Evolutionary conservation across 1,284 basidiomycete genomes (phyloP).

Genomic region (Pholiota adiposa): DNA sequence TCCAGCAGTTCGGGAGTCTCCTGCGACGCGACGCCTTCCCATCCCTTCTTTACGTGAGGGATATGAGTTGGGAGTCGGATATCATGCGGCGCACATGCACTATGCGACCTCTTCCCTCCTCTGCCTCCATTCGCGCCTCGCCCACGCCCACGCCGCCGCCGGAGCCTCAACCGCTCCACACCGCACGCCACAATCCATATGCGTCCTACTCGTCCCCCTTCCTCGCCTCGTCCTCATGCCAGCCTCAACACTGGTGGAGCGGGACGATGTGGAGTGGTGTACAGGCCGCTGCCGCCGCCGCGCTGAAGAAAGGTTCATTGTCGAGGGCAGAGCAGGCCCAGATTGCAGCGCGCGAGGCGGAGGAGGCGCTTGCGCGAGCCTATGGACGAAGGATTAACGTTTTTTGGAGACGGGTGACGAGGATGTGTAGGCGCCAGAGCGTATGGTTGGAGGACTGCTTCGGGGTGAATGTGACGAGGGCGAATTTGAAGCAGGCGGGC

Average conservation of each 20-base stretch:
- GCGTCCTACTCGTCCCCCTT: neutral
- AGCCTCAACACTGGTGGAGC: neutral
- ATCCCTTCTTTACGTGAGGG: constrained; percentile 59
- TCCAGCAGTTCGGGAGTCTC: constrained; percentile 65
- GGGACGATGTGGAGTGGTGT: too few species aligned
- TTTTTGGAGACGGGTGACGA: constrained; percentile 57
- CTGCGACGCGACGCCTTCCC: constrained; percentile 66
- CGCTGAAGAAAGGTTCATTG: neutral
- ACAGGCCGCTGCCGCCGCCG: too few species aligned
- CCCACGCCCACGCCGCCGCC: neutral
- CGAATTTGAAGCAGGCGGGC: neutral
- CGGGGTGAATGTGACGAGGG: constrained; percentile 38
- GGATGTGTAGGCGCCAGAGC: constrained; percentile 47
- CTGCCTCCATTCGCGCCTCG: neutral
- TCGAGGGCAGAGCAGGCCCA: neutral
- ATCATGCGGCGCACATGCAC: constrained; percentile 33
- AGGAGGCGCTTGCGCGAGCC: constrained; percentile 12
- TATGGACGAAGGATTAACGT: constrained; percentile 35
- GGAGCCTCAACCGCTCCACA: neutral
- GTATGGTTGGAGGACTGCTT: constrained; percentile 62
- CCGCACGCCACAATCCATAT: neutral
- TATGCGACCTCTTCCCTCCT: constrained; percentile 9
- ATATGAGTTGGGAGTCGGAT: constrained; percentile 55
- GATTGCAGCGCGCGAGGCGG: neutral
- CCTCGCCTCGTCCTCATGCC: neutral